These are phyloP conservation scores for Pogostemon cablin DNA, from an alignment of 257 asterid species.

Conservation along the genomic window DNA sequence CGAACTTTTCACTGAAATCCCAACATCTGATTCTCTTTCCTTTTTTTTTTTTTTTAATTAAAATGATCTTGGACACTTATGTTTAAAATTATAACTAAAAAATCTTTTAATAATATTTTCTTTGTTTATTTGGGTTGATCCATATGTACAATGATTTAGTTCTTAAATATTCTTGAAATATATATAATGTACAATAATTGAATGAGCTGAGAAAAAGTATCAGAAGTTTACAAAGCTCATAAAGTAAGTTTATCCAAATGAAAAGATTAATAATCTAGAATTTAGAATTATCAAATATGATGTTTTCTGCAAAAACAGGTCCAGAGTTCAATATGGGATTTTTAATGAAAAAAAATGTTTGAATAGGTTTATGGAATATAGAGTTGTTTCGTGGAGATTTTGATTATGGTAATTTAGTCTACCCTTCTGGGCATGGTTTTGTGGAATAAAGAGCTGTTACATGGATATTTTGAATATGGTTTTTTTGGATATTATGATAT, in stretches of 20 bases:
- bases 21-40: neutral
- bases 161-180: too few species aligned
- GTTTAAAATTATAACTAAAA: neutral
- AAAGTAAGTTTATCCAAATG: too few species aligned
- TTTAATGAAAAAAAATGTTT: neutral
- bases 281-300: too few species aligned
- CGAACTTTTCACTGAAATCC: neutral
- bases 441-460: too few species aligned
- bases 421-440: neutral
- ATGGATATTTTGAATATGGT: too few species aligned
- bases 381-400: neutral
- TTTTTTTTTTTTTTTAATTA: neutral
- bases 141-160: neutral
- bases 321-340: neutral
- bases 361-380: neutral
- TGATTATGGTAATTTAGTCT: neutral
- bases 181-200: neutral
- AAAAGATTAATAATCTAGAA: too few species aligned
- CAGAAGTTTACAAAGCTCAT: too few species aligned
- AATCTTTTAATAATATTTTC: neutral
- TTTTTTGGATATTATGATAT: too few species aligned
- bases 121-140: neutral
- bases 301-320: too few species aligned
- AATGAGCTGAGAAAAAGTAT: neutral
- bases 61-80: neutral